phyloP scores from a whole-genome alignment of 2,329 filamentous ascomycete species.

The Calycina herbarum region DNA sequence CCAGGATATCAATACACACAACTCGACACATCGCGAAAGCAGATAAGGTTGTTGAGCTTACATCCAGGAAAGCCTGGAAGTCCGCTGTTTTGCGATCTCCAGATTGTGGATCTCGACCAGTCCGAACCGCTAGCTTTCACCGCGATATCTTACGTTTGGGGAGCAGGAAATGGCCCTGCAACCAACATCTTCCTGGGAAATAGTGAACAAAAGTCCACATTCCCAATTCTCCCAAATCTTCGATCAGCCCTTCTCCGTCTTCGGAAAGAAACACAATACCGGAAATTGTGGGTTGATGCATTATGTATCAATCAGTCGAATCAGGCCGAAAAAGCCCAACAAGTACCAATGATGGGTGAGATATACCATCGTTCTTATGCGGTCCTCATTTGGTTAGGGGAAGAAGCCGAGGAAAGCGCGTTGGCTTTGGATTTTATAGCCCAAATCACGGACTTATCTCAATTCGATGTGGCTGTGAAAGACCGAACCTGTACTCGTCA shows the following conservation, averaged over 20 bases:
- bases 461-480: background rate
- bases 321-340: background rate
- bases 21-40: too few species aligned
- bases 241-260: background rate
- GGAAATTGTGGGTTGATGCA: background rate
- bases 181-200: background rate
- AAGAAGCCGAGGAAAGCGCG: background rate
- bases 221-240: background rate
- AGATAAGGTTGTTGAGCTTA: background rate
- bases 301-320: background rate
- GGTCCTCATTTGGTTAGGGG: background rate
- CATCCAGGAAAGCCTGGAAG: background rate
- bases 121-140: background rate
- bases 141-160: background rate
- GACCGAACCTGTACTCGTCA: background rate
- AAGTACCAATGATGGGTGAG: background rate
- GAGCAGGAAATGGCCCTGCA: background rate
- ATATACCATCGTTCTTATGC: background rate
- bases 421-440: background rate
- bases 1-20: too few species aligned
- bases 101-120: background rate
- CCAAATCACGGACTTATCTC: background rate
- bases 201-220: background rate
- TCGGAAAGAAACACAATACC: background rate
- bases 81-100: background rate